phyloP scores from a whole-genome alignment of 2,329 filamentous ascomycete genomes.

The Fusarium graminum region DNA sequence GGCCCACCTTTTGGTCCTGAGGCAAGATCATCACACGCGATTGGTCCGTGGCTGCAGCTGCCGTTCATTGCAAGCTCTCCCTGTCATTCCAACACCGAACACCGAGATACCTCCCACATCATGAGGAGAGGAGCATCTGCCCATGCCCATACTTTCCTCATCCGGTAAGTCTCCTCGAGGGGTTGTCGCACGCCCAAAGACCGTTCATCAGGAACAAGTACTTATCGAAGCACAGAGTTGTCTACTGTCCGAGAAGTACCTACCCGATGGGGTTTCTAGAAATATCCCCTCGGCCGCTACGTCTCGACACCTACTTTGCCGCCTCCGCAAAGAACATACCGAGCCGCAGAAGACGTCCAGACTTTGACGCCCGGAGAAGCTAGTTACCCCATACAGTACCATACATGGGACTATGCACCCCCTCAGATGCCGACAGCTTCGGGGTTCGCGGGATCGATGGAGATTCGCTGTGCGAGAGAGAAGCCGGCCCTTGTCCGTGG shows the following conservation, averaged over 20 bases:
- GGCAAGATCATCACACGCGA: conserved; percentile 6
- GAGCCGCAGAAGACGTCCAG: conserved; percentile 28
- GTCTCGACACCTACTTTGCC: conserved; percentile 9
- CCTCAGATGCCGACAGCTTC: conserved; percentile 45
- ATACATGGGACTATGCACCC: conserved; percentile 10
- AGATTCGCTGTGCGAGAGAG: conserved; percentile 43
- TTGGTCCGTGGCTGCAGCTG: conserved; percentile 22
- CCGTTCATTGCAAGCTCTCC: conserved; percentile 22
- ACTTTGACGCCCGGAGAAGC: conserved; percentile 19
- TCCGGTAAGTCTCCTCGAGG: conserved; percentile 39
- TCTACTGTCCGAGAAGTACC: conserved; percentile 8
- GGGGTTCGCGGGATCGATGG: conserved; percentile 49
- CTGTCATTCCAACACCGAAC: conserved; percentile 45
- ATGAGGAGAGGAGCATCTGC: conserved; percentile 18
- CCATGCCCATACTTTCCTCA: conserved; percentile 42
- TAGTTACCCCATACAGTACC: conserved; percentile 24
- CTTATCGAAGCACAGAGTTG: neutral
- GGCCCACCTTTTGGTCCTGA: conserved; percentile 27
- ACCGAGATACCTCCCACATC: conserved; percentile 49
- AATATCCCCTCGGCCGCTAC: conserved; percentile 19
- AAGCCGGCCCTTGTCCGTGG: conserved; percentile 24
- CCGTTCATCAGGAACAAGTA: conserved; percentile 27
- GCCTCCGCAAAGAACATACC: neutral
- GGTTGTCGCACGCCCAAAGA: conserved; percentile 35
- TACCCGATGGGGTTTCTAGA: conserved; percentile 7